phyloP scores from a whole-genome alignment of 306 rosid species.

The Trifolium dubium region DNA sequence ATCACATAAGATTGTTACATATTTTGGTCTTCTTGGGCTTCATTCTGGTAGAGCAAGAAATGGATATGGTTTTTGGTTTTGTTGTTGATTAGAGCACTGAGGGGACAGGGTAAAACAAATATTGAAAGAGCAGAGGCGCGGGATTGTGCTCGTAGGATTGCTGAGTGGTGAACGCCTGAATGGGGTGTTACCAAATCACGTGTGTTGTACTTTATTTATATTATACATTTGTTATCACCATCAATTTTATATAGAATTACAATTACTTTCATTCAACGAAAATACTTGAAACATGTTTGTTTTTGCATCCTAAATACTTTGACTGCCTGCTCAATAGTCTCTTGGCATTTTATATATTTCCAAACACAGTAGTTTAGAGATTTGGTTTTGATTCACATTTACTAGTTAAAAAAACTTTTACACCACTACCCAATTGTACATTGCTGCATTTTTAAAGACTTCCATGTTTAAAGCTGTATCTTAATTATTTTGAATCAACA shows the following conservation, averaged over 20 bases:
- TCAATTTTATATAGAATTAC: conserved; percentile 3
- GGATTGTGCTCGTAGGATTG: conserved; percentile 19
- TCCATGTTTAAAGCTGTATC: background rate
- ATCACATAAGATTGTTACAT: background rate
- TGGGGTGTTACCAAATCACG: background rate
- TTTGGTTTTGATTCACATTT: background rate
- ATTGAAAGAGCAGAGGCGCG: background rate
- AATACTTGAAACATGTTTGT: background rate
- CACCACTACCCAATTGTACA: background rate
- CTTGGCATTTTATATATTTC: background rate
- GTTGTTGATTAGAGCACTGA: background rate
- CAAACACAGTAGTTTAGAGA: background rate
- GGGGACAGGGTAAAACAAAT: background rate
- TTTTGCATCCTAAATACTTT: background rate
- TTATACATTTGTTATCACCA: background rate
- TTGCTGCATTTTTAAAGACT: background rate
- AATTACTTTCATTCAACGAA: background rate
- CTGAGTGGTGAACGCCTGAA: background rate
- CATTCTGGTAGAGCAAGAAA: conserved; percentile 21
- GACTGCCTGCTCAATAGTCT: background rate
- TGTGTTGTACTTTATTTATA: conserved; percentile 18
- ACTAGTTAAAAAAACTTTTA: background rate
- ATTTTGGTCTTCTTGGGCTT: background rate
- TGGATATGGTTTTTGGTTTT: conserved; percentile 2
- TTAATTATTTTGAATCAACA: background rate